phyloP scores from a whole-genome alignment of 2,329 filamentous ascomycete species.

The Pyrenochaeta sp. region DNA sequence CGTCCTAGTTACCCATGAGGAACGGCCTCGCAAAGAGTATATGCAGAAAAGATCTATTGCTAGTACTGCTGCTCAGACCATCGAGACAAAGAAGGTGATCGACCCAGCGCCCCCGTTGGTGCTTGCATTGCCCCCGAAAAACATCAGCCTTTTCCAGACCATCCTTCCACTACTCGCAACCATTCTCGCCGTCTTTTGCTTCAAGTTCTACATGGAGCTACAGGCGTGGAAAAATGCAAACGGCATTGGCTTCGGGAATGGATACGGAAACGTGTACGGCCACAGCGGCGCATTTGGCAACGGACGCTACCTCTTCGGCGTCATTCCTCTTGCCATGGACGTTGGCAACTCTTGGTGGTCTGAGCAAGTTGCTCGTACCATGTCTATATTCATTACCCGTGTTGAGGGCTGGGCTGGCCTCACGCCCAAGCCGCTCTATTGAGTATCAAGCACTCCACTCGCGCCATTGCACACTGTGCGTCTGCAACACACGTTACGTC shows the following conservation, averaged over 20 bases:
- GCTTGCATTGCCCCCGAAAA: background rate
- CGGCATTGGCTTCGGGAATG: conserved; percentile 15
- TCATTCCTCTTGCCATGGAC: conserved; percentile 24
- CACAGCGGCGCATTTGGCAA: background rate
- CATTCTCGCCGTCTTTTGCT: conserved; percentile 10
- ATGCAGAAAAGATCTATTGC: background rate
- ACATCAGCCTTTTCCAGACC: background rate
- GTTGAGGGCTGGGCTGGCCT: conserved; percentile 23
- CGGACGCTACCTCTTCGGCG: conserved; percentile 27
- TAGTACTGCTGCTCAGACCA: conserved; percentile 9
- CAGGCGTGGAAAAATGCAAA: conserved; percentile 21
- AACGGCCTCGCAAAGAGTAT: conserved; percentile 6
- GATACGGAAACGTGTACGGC: conserved; percentile 21
- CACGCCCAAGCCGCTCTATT: conserved; percentile 16
- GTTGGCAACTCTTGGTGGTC: conserved; percentile 18
- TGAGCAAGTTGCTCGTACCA: conserved; percentile 17
- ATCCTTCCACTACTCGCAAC: conserved; percentile 4
- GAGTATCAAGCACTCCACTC: background rate
- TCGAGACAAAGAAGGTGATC: background rate
- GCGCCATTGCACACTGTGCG: background rate
- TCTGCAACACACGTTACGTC: background rate
- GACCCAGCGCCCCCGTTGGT: background rate
- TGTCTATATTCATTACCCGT: conserved; percentile 12
- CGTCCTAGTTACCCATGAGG: conserved; percentile 6
- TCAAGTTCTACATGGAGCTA: conserved; percentile 11